phyloP scores from a whole-genome alignment of 352 stramenopile genomes.

The Globisporangium sylvaticum region DNA sequence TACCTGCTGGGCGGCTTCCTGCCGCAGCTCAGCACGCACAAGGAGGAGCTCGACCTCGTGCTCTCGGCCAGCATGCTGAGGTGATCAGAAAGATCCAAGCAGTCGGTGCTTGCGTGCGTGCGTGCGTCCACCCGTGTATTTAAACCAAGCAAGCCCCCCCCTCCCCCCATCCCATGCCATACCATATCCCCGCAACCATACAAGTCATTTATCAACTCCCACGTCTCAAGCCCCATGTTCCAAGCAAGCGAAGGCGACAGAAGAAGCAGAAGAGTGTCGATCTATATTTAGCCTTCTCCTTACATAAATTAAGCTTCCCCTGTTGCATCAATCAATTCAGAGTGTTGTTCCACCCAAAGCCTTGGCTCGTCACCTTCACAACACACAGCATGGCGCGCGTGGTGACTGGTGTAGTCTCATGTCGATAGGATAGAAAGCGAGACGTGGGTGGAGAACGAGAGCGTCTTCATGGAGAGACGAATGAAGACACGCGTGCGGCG shows the following conservation, averaged over 20 bases:
- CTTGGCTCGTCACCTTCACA: too few species aligned
- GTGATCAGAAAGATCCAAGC: conserved; percentile 16
- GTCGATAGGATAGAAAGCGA: too few species aligned
- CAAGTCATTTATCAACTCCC: conserved; percentile 6
- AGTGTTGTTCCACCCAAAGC: too few species aligned
- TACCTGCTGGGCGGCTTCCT: conserved; percentile 56
- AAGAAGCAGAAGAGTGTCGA: not conserved
- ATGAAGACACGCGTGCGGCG: too few species aligned
- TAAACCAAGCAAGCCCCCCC: not conserved
- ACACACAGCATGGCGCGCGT: too few species aligned
- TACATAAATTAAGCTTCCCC: too few species aligned
- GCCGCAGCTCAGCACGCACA: conserved; percentile 53
- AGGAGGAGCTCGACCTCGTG: conserved; percentile 67
- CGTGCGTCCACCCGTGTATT: not conserved
- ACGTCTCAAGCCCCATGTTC: not conserved
- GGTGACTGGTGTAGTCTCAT: too few species aligned
- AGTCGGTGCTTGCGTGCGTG: not conserved
- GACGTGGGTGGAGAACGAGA: too few species aligned
- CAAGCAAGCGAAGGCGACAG: not conserved
- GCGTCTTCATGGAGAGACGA: too few species aligned
- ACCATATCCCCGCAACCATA: conserved; percentile 1
- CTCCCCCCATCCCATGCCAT: conserved; percentile 16
- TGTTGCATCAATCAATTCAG: too few species aligned
- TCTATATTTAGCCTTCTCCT: too few species aligned
- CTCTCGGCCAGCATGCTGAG: conserved; percentile 70